Base-by-base conservation (phyloP, 176 grass and related monocot genomes). In the Aechmea fasciata region DNA sequence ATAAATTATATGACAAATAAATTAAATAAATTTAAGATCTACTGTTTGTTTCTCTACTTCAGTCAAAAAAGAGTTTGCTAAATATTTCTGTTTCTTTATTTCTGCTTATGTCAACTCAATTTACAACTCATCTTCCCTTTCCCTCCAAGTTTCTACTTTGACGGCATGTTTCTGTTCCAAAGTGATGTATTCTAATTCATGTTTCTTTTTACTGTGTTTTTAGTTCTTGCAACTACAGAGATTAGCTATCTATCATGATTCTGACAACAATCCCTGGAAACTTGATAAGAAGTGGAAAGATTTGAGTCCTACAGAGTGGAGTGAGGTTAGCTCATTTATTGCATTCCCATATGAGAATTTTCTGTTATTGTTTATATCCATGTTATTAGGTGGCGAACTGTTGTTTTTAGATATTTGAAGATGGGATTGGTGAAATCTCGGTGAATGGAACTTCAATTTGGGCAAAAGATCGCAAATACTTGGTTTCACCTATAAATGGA, bases 401-500 rank as follows among this genome's bases (percentile, higher is more conserved):
- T 33, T 69, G 63, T 49, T 68, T 71, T 69, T 76, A 97, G 93
- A 75, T 97, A 76, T 97, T 97, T 80, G 86, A 90, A 85, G 86
- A 83, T 85, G 89, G 93, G 47, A 97, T 97, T 2, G 79, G 87
- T 64, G 89, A 85, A 77, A 19, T 47, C 73, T 79, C 67, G 18
- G 20, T 72, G 62, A 15, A 73, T 64, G 25, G 68, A 51, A 73
- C 69, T 76, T 89, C 78, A 55, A 26, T 84, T 73, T 83, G 86
- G 89, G 84, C 93, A 59, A 70, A 78, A 67, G 87, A 87, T 78
- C 81, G 77, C 28, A 89, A 75, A 49, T 97, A 97, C 81, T 70
- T 97, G 77, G 82, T 97, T 69, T 92, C 89, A 7, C 93, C 93
- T 71, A 97, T 97, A 89, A 97, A 92, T 90, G 93, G 89, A 77